Base-by-base conservation (phyloP, 164 flowering plant species). In the Umbellularia californica region DNA sequence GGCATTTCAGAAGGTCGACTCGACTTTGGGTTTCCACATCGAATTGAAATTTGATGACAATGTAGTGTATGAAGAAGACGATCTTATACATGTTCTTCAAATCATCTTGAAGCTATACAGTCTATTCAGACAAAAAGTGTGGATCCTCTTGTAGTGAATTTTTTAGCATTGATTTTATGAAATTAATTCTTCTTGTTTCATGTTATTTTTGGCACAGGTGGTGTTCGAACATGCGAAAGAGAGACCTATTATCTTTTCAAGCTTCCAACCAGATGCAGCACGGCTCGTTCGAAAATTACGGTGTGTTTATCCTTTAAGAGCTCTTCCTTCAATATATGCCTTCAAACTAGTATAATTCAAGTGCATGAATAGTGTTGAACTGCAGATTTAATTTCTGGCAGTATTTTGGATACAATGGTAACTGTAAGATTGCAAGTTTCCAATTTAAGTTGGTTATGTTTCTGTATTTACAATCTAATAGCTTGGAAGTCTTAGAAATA, bases 251-350 rank as follows among this genome's bases (percentile, higher is more conserved):
- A 86, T 94, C 66, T 96, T 96, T 84, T 96, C 99, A 15, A 80
- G 80, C 52, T 96, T 96, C 80, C 98, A 96, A 15, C 99, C 99
- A 0, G 97, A 92, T 82, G 99, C 97, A 3, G 95, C 89, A 0
- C 72, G 70, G 71, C 81, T 94, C 22, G 79, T 91, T 17, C 84
- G 86, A 76, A 84, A 87, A 70, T 73, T 96, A 78, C 99, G 94
- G 86, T 74, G 51, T 71, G 77, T 72, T 3, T 90, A 90, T 77
- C 97, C 99, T 28, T 97, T 92, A 84, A 84, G 89, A 62, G n/a
- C 52, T 35, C 50, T 52, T 69, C 19, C n/a, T 73, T n/a, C 60
- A 55, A 55, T 55, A 55, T 55, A 55, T 55, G 17, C 47, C 11
- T 11, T 20, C 60, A 14, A 13, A 19, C 60, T 55, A 1, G 60